These are phyloP conservation scores for Larix sibirica DNA, from an alignment of 83 land plant genomes.

Conservation along the genomic window DNA sequence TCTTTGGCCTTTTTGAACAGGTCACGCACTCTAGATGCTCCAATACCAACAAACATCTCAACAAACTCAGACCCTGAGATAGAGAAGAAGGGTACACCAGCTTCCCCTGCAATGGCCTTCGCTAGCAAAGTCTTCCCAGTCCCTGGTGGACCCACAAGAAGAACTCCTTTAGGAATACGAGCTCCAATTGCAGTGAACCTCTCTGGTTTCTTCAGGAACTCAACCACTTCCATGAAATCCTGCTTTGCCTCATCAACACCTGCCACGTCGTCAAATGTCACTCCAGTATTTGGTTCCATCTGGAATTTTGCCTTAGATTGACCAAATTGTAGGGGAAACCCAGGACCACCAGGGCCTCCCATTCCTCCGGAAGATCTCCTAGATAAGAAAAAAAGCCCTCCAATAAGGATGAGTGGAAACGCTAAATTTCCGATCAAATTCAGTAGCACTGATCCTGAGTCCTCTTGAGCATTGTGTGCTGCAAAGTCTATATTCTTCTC, in stretches of 20 bases:
- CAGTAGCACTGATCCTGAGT: constrained; percentile 77
- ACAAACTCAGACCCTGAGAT: constrained; percentile 99
- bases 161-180: constrained; percentile 96
- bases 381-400: constrained; percentile 90
- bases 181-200: constrained; percentile 99
- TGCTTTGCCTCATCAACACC: constrained; percentile 99
- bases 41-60: constrained; percentile 99
- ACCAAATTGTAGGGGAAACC: constrained; percentile 92
- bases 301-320: constrained; percentile 99
- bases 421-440: constrained; percentile 95
- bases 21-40: constrained; percentile 96
- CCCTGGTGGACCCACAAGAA: constrained; percentile 97
- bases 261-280: constrained; percentile 97
- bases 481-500: constrained; percentile 98
- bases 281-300: constrained; percentile 99
- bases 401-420: constrained; percentile 88
- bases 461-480: constrained; percentile 96
- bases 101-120: constrained; percentile 99
- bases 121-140: constrained; percentile 97
- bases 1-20: constrained; percentile 98
- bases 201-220: constrained; percentile 96
- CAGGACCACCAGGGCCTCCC: constrained; percentile 83
- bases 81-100: constrained; percentile 98
- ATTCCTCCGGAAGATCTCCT: constrained; percentile 89
- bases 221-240: constrained; percentile 99